phyloP scores from a whole-genome alignment of 2,329 filamentous ascomycete species.

The Alternaria postmessia region DNA sequence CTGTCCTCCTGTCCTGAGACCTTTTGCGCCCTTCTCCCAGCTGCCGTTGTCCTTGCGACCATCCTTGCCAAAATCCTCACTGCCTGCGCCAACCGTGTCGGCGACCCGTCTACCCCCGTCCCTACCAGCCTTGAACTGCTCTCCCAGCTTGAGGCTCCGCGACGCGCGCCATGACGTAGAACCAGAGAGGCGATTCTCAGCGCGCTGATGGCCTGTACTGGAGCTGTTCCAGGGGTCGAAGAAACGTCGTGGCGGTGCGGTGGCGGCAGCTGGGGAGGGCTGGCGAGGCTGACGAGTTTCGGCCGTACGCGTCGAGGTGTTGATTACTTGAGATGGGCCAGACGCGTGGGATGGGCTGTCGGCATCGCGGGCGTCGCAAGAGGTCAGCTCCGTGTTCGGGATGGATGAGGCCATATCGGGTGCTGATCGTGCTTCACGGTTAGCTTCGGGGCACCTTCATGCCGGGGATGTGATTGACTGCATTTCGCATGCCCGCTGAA shows the following conservation, averaged over 20 bases:
- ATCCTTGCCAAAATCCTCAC: slow-evolving; percentile 62
- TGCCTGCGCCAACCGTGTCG: slow-evolving; percentile 72
- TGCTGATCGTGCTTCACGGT: slow-evolving; percentile 17
- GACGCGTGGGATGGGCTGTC: slow-evolving; percentile 24
- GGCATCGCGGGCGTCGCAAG: slow-evolving; percentile 23
- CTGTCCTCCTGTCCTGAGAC: slow-evolving; percentile 58
- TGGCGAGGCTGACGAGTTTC: slow-evolving; percentile 2
- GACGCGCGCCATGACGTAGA: slow-evolving; percentile 75
- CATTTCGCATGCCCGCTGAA: slow-evolving; percentile 15
- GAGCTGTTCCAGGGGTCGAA: slow-evolving; percentile 78
- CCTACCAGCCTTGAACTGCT: slow-evolving; percentile 70
- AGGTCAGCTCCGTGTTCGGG: slow-evolving; percentile 12
- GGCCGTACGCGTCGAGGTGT: slow-evolving; percentile 12
- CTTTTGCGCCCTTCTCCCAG: slow-evolving; percentile 58
- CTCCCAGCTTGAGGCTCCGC: slow-evolving; percentile 71
- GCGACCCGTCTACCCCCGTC: slow-evolving; percentile 66
- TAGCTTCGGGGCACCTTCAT: slow-evolving; percentile 24
- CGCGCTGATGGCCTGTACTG: slow-evolving; percentile 79
- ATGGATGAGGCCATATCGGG: slow-evolving; percentile 18
- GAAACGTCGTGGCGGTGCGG: slow-evolving; percentile 32
- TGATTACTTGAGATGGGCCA: slow-evolving; percentile 18
- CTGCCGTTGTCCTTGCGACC: slow-evolving; percentile 61
- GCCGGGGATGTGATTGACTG: slow-evolving; percentile 16
- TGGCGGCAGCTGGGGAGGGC: not conserved
- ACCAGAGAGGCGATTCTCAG: slow-evolving; percentile 70